Conservation (phyloP, 805 yeast species). For the Saturnispora bothae region DNA sequence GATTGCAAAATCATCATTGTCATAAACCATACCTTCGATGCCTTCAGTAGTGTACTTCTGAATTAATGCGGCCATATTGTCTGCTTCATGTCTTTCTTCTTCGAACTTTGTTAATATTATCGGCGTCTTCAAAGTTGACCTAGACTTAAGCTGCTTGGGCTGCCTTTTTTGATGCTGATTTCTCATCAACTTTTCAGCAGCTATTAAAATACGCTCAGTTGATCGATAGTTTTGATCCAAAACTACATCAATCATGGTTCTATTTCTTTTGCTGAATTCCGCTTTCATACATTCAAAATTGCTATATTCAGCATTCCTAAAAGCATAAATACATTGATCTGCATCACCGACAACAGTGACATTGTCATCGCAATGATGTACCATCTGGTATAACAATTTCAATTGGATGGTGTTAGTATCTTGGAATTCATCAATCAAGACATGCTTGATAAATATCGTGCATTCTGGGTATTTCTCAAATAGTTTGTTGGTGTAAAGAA, state of each 20-base stretch:
- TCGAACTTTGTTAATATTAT: slow-evolving; percentile 30
- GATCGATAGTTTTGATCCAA: slow-evolving; percentile 76
- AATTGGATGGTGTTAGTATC: slow-evolving; percentile 79
- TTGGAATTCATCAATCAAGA: slow-evolving; percentile 89
- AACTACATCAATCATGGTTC: slow-evolving; percentile 24
- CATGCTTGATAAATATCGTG: slow-evolving; percentile 47
- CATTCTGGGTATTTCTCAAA: slow-evolving; percentile 34
- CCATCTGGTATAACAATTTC: slow-evolving; percentile 47
- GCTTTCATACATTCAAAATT: slow-evolving; percentile 52
- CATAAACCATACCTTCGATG: slow-evolving; percentile 23
- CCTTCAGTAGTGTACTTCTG: slow-evolving; percentile 12
- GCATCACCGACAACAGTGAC: slow-evolving; percentile 94
- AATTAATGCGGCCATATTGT: slow-evolving; percentile 41
- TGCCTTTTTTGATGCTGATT: slow-evolving; percentile 41
- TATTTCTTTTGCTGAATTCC: slow-evolving; percentile 20
- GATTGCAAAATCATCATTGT: slow-evolving; percentile 57
- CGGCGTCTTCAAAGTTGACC: slow-evolving; percentile 30
- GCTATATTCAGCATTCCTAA: slow-evolving; percentile 64
- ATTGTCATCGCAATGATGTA: slow-evolving; percentile 36
- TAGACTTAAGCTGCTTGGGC: slow-evolving; percentile 37
- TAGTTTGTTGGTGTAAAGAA: slow-evolving; percentile 44
- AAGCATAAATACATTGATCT: slow-evolving; percentile 88
- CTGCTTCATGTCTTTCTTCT: slow-evolving; percentile 42
- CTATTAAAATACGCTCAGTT: slow-evolving; percentile 48
- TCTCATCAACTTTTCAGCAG: slow-evolving; percentile 56